phyloP scores from a whole-genome alignment of 2,329 filamentous ascomycete species.

The Calonectria pseudoreteaudii region DNA sequence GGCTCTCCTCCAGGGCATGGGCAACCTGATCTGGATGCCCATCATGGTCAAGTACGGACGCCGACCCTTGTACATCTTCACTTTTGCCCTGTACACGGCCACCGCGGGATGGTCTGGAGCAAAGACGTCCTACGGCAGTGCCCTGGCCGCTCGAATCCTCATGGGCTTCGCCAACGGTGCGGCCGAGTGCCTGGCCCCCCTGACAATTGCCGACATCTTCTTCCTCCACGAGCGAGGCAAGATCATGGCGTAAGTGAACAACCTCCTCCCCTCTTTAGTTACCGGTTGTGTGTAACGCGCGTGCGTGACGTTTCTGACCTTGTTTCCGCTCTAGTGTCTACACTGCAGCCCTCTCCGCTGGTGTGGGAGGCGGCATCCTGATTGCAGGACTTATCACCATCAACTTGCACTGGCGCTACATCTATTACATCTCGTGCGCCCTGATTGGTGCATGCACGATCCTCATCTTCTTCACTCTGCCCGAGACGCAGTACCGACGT shows the following conservation, averaged over 20 bases:
- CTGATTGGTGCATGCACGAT: constrained; percentile 58
- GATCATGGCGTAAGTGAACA: constrained; percentile 58
- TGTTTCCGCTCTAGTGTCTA: constrained; percentile 44
- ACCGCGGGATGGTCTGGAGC: constrained; percentile 24
- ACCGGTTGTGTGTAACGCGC: no score
- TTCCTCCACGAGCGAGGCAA: constrained; percentile 65
- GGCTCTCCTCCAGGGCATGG: constrained; percentile 29
- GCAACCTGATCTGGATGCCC: constrained; percentile 31
- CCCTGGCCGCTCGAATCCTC: constrained; percentile 26
- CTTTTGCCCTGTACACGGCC: constrained; percentile 26
- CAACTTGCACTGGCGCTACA: constrained; percentile 58
- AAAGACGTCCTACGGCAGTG: constrained; percentile 22
- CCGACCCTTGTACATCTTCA: constrained; percentile 26
- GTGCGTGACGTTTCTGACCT: neutral
- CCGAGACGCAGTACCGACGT: constrained; percentile 60
- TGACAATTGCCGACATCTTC: constrained; percentile 65
- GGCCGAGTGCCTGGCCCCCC: constrained; percentile 49
- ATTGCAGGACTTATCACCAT: constrained; percentile 60
- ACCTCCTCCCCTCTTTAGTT: no score
- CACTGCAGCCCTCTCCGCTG: constrained; percentile 51
- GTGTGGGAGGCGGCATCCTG: constrained; percentile 53
- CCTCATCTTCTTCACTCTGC: constrained; percentile 62
- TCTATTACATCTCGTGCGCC: constrained; percentile 60
- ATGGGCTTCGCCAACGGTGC: constrained; percentile 31
- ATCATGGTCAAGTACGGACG: constrained; percentile 30